Conservation (phyloP, 1,139 yeast genomes). For the Blastobotrys proliferans region DNA sequence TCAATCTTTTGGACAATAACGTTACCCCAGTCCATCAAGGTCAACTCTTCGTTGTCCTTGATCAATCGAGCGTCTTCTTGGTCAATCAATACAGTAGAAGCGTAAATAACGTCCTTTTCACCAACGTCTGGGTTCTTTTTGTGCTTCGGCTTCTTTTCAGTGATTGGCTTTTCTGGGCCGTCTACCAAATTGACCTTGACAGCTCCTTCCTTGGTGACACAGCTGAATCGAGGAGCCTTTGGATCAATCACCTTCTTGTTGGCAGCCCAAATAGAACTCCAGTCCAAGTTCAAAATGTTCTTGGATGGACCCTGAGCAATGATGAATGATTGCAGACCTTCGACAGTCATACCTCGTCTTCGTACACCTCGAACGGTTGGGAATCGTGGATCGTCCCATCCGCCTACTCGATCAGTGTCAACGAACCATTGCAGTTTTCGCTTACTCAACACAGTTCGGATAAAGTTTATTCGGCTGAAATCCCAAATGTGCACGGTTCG, state of each 20-base stretch:
- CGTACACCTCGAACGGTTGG: slow-evolving; percentile 98
- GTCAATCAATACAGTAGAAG: slow-evolving; percentile 67
- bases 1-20: slow-evolving; percentile 70
- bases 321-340: slow-evolving; percentile 89
- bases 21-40: slow-evolving; percentile 99
- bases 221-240: slow-evolving; percentile 90
- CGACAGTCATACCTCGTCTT: slow-evolving; percentile 99
- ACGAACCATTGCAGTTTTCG: slow-evolving; percentile 98
- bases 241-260: slow-evolving; percentile 97
- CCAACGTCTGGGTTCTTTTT: slow-evolving; percentile 95
- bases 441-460: slow-evolving; percentile 89
- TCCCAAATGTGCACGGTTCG: slow-evolving; percentile 97
- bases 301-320: slow-evolving; percentile 96
- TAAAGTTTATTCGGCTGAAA: slow-evolving; percentile 93
- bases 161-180: slow-evolving; percentile 57
- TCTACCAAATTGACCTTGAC: slow-evolving; percentile 49
- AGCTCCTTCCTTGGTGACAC: slow-evolving; percentile 57
- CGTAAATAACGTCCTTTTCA: slow-evolving; percentile 67
- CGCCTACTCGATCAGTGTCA: slow-evolving; percentile 75
- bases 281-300: slow-evolving; percentile 91
- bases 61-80: slow-evolving; percentile 82
- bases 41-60: slow-evolving; percentile 73
- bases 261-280: slow-evolving; percentile 96
- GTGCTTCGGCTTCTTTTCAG: slow-evolving; percentile 84
- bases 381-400: slow-evolving; percentile 99